Conservation (phyloP, 1,284 basidiomycete species). For the Xerocomus nothofagi region DNA sequence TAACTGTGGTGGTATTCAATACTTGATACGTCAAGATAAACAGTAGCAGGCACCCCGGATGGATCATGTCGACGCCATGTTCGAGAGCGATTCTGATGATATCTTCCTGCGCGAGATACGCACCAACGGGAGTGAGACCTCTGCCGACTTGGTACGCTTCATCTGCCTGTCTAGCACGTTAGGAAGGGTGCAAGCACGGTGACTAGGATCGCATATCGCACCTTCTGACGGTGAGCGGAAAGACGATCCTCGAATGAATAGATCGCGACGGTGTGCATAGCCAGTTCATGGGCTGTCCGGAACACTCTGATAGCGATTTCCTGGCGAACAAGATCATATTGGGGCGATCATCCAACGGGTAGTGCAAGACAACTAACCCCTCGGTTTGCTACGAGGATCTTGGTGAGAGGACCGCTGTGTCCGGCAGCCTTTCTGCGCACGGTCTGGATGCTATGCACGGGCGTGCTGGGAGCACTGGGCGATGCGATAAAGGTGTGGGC, state of each 20-base stretch:
- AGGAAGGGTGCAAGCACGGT: slow-evolving; percentile 2
- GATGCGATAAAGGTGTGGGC: slow-evolving; percentile 67
- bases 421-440: slow-evolving; percentile 92
- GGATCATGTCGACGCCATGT: slow-evolving; percentile 99
- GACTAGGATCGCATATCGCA: slow-evolving; percentile 39
- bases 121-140: slow-evolving; percentile 92
- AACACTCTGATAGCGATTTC: slow-evolving; percentile 99
- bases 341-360: slow-evolving; percentile 5
- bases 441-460: slow-evolving; percentile 85
- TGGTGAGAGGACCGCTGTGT: slow-evolving; percentile 86
- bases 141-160: slow-evolving; percentile 98
- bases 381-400: slow-evolving; percentile 94
- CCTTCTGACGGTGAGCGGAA: slow-evolving; percentile 97
- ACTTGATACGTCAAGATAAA: slow-evolving; percentile 1
- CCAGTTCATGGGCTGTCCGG: slow-evolving; percentile 97
- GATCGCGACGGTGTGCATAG: slow-evolving; percentile 99
- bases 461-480: slow-evolving; percentile 76
- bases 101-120: slow-evolving; percentile 97
- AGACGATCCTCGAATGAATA: slow-evolving; percentile 97
- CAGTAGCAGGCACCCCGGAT: slow-evolving; percentile 74
- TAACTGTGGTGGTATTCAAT: slow-evolving; percentile 55
- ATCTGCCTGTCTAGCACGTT: slow-evolving; percentile 80
- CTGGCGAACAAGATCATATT: slow-evolving; percentile 40
- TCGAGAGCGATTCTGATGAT: slow-evolving; percentile 95
- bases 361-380: slow-evolving; percentile 59